Evolutionary conservation across 352 stramenopile species (phyloP).

Genomic region (Phytophthora citricola): DNA sequence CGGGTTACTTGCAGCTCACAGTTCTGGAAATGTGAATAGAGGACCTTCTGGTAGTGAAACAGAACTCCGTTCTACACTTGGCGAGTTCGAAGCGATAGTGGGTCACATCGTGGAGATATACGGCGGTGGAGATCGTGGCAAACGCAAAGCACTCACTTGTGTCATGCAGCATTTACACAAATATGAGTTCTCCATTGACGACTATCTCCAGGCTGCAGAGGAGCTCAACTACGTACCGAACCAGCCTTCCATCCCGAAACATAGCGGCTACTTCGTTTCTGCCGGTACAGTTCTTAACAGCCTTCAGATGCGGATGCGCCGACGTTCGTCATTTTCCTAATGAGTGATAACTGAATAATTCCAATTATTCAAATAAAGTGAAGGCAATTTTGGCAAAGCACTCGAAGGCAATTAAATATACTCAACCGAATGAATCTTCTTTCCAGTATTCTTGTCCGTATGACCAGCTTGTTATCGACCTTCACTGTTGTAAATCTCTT

Average conservation of each 20-base stretch:
- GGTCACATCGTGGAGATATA: slow-evolving; percentile 67
- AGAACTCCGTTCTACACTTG: slow-evolving; percentile 60
- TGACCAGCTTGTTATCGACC: too few relatives aligned
- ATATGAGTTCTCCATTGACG: slow-evolving; percentile 84
- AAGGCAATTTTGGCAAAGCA: too few relatives aligned
- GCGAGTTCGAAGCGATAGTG: slow-evolving; percentile 64
- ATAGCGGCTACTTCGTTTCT: slow-evolving; percentile 11
- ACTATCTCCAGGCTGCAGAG: slow-evolving; percentile 69
- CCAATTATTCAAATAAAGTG: too few relatives aligned
- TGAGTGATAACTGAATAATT: too few relatives aligned
- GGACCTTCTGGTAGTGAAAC: slow-evolving; percentile 16
- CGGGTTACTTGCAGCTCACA: slow-evolving; percentile 31
- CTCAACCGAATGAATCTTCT: too few relatives aligned
- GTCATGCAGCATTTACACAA: slow-evolving; percentile 85
- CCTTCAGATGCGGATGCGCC: slow-evolving; percentile 63
- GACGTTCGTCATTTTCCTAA: slow-evolving; percentile 60
- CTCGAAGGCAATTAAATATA: too few relatives aligned
- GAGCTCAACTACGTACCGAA: slow-evolving; percentile 44
- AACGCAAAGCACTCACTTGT: slow-evolving; percentile 72
- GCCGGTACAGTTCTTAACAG: slow-evolving; percentile 49
- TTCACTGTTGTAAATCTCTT: too few relatives aligned
- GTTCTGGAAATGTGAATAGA: slow-evolving; percentile 1
- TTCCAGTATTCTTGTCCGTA: too few relatives aligned
- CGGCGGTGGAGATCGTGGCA: slow-evolving; percentile 72
- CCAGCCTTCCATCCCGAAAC: slow-evolving; percentile 11